Evolutionary conservation across 352 stramenopile species (phyloP), one percentile per base, ranked within the genome.

Genomic region (Globisporangium polare): DNA sequence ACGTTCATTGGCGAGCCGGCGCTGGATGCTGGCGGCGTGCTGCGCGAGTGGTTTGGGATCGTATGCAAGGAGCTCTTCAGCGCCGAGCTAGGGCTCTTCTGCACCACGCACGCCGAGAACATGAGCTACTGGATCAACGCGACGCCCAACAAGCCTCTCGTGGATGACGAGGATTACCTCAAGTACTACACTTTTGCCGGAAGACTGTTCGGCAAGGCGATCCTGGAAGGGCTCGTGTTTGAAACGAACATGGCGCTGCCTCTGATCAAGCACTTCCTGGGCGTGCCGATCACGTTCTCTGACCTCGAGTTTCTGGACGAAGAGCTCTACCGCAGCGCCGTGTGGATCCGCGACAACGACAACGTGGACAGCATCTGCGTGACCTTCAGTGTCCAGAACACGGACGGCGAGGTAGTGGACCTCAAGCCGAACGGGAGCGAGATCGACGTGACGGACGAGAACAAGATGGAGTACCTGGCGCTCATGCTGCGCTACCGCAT

Each of bases 161-260:
- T 12, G 26, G 37, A 52, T 24, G 75, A 88, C 35, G 66, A 62
- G n/a, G 73, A 80, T 17, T 65, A 78, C 26, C 62, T 99, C 49
- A 79, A 90, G 60, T 99, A 99, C 73, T 99, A 99, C 72, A 93
- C 92, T 22, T 97, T 98, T 45, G 89, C 93, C 18, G 94, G 94
- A 13, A 74, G 97, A 12, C 89, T 99, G 50, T 84, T 99, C 35
- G 97, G 97, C 35, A 99, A 99, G 71, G 95, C 97, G 9, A 96
- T 99, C 51, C 73, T 97, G 9, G 97, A 99, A 69, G 96, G 96
- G 0, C 94, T 98, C 58, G 77, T 99, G 43, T 83, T 99, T 31
- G 96, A 99, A 77, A 92, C 95, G 18, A 96, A 99, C 66, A 95
- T 99, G 63, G 98, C 96, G 10, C 61, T 94, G 18, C 86, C 86